These are phyloP conservation scores for Sanghuangporus baumii DNA, from an alignment of 1,284 basidiomycete species.

Conservation along the genomic window DNA sequence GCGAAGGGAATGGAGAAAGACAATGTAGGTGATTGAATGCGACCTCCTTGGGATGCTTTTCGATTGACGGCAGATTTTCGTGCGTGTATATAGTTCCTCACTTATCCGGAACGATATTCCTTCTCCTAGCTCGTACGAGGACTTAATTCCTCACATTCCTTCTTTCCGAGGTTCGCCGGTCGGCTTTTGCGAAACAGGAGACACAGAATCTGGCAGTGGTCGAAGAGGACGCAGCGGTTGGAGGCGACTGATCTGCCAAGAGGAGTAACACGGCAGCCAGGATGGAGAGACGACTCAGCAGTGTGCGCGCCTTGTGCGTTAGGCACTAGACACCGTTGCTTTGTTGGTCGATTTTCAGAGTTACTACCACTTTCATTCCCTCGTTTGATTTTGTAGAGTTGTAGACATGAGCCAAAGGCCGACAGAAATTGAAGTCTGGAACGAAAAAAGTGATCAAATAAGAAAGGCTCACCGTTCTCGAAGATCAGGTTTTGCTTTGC, in stretches of 20 bases:
- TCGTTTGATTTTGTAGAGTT: conserved; percentile 31
- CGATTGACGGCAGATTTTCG: no score
- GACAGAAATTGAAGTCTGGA: background rate
- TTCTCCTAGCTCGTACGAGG: conserved; percentile 42
- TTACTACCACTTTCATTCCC: conserved; percentile 27
- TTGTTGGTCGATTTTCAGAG: conserved; percentile 25
- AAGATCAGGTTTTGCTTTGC: conserved; percentile 72
- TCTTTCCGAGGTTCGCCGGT: background rate
- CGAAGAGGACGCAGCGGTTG: conserved; percentile 57
- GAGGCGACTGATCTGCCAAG: conserved; percentile 61
- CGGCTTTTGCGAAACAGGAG: no score
- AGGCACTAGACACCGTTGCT: conserved; percentile 31
- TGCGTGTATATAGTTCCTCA: conserved; percentile 57
- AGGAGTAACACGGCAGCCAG: conserved; percentile 62
- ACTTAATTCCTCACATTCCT: conserved; percentile 22
- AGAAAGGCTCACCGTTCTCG: conserved; percentile 42
- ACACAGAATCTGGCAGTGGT: conserved; percentile 36
- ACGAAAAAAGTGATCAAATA: background rate
- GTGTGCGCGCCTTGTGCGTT: conserved; percentile 39
- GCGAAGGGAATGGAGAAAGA: no score
- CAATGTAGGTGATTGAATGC: no score
- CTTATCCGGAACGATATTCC: conserved; percentile 59
- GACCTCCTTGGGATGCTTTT: no score
- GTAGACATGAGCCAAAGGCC: no score
- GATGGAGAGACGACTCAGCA: conserved; percentile 44